A percentile compares a stretch with the other conserved stretches of the same genome.
Evolutionary conservation across 2,329 filamentous ascomycete species (phyloP).

Genomic region (Penicillium sp.): DNA sequence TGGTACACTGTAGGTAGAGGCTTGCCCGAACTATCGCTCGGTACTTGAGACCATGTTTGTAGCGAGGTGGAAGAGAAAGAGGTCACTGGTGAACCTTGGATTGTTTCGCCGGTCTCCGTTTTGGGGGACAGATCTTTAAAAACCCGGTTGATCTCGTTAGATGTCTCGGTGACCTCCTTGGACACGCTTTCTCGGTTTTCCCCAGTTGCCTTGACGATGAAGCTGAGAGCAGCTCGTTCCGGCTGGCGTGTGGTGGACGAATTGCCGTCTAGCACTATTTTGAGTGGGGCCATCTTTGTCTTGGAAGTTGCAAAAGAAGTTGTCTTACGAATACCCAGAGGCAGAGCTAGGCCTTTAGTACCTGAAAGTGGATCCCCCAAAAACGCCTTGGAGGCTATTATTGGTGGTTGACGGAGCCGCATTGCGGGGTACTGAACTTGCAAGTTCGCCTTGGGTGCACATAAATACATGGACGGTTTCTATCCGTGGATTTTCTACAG

Average conservation of each 20-base stretch:
- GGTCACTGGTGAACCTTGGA: slow-evolving; percentile 19
- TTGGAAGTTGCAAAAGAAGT: background rate
- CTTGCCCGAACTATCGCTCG: background rate
- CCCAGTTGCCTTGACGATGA: slow-evolving; percentile 10
- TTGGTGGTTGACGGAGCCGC: background rate
- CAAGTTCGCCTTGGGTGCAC: too few relatives aligned
- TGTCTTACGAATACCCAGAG: background rate
- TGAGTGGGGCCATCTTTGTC: slow-evolving; percentile 16
- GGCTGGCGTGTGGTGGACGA: slow-evolving; percentile 15
- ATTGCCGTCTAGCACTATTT: slow-evolving; percentile 10
- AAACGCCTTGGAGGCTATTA: background rate
- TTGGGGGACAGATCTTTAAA: slow-evolving; percentile 14
- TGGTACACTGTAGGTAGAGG: background rate
- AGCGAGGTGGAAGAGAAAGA: slow-evolving; percentile 15
- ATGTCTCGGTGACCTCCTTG: slow-evolving; percentile 7
- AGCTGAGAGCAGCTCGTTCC: slow-evolving; percentile 13
- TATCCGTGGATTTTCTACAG: background rate
- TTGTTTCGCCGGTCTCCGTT: slow-evolving; percentile 1
- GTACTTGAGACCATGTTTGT: slow-evolving; percentile 3
- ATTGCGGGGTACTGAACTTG: background rate
- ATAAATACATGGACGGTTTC: background rate
- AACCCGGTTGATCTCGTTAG: slow-evolving; percentile 9
- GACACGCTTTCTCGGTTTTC: slow-evolving; percentile 8
- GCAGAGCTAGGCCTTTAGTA: background rate
- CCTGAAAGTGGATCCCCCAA: background rate